A percentile compares a stretch with the other conserved stretches of the same genome.
These are phyloP conservation scores for Acrodontium crateriforme DNA, from an alignment of 2,329 filamentous ascomycete genomes.

Conservation along the genomic window DNA sequence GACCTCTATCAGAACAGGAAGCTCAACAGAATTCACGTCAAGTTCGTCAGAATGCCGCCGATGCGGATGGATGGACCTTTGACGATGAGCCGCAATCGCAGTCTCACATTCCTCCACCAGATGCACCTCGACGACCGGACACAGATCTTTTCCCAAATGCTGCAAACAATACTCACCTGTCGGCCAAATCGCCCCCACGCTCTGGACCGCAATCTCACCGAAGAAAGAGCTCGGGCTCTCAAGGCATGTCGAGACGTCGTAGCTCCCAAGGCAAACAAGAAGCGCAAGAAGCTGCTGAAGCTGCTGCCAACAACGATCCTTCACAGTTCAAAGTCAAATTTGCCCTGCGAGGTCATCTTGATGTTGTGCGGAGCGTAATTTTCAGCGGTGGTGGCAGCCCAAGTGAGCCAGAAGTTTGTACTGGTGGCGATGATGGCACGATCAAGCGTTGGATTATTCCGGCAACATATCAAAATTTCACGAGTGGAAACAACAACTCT, in stretches of 20 bases:
- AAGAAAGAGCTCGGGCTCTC: constrained; percentile 58
- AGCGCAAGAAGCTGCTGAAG: constrained; percentile 32
- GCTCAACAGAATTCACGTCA: constrained; percentile 7
- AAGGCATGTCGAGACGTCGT: constrained; percentile 47
- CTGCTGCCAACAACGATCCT: constrained; percentile 45
- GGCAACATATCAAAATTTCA: constrained; percentile 54
- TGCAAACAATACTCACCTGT: constrained; percentile 42
- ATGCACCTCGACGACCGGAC: constrained; percentile 56
- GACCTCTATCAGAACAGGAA: constrained; percentile 36
- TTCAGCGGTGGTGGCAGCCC: constrained; percentile 95
- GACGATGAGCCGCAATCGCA: constrained; percentile 53
- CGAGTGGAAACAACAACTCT: constrained; percentile 39
- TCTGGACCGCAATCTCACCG: constrained; percentile 52
- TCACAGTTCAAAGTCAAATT: constrained; percentile 85
- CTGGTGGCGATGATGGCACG: constrained; percentile 84
- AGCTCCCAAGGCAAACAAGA: constrained; percentile 47
- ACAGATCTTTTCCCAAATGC: constrained; percentile 78
- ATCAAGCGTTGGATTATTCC: constrained; percentile 97
- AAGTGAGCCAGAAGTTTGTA: constrained; percentile 92
- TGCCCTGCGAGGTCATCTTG: constrained; percentile 79
- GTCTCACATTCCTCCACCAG: constrained; percentile 40
- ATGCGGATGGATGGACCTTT: constrained; percentile 80
- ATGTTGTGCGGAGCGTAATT: constrained; percentile 86
- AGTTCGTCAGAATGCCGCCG: constrained; percentile 16
- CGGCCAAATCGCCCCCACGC: constrained; percentile 67